Evolutionary conservation across 805 yeast genomes (phyloP), one percentile per base, ranked within the genome.

Genomic region (Blastobotrys attinorum): DNA sequence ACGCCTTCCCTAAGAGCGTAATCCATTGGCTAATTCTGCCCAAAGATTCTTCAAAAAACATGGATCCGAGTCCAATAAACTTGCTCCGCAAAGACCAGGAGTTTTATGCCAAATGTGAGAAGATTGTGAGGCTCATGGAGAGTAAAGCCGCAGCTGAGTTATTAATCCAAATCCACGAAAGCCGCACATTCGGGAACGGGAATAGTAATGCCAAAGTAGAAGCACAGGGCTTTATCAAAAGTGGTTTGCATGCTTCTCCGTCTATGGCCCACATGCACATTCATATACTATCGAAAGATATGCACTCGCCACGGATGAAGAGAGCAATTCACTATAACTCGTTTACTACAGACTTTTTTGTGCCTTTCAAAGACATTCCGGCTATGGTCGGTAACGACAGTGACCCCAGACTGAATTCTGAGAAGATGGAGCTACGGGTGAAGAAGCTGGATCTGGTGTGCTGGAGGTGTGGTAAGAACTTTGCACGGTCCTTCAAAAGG

Each of bases 241-340:
- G 71, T 6, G 90, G 94, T 0, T 70, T 83, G 21, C 95, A 85
- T 60, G 61, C 83, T 3, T 71, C 71, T 2, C 95, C 95, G 2
- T 79, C 88, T 0, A 58, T 84, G 71, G 62, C 61, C 32, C 83
- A 85, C 57, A 53, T 84, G 37, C 95, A 85, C 55, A 64, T 85
- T 16, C 95, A 85, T 63, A 76, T 85, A 20, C 68, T 85, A 39
- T 77, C 88, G 0, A 66, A 64, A 39, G 95, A 85, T 59, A 72
- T 81, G 54, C 54, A 66, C 50, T 75, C 83, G 7, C 63, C 62
- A 0, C 54, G 66, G 21, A 44, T 84, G 63, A 84, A 83, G 58
- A 66, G 77, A 51, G 75, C 71, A 47, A 71, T 68, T 44, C 95
- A 85, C 59, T 84, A 76, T 59, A 79, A 79, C 55, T 79, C 88